Conservation (phyloP, 441 rosid genomes). For the Monsonia emarginata region DNA sequence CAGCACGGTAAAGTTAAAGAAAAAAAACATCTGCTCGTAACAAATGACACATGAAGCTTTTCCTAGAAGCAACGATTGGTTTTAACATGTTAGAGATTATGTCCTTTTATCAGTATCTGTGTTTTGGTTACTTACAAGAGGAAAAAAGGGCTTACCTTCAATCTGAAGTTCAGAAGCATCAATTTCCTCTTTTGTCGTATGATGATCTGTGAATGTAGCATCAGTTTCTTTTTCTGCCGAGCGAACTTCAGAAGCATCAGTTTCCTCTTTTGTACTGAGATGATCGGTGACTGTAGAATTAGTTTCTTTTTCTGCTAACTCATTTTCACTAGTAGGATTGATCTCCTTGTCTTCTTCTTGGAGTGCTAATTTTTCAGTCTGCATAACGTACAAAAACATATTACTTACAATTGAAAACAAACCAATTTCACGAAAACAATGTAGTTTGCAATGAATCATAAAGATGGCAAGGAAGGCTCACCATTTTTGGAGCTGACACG, state of each 20-base stretch:
- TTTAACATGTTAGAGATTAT: no score
- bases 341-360: slow-evolving; percentile 30
- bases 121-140: background rate
- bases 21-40: background rate
- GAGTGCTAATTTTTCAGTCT: slow-evolving; percentile 33
- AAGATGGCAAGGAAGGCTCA: no score
- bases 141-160: slow-evolving; percentile 37
- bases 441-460: no score
- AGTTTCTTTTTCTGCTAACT: slow-evolving; percentile 16
- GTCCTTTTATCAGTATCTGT: background rate
- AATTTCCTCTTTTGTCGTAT: slow-evolving; percentile 24
- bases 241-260: slow-evolving; percentile 21
- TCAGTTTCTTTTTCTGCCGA: slow-evolving; percentile 15
- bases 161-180: slow-evolving; percentile 25
- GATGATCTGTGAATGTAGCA: slow-evolving; percentile 19
- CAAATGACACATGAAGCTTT: background rate
- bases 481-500: slow-evolving; percentile 19
- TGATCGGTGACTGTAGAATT: slow-evolving; percentile 12
- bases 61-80: no score
- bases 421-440: background rate
- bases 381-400: slow-evolving; percentile 13
- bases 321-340: slow-evolving; percentile 15
- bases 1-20: background rate
- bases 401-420: slow-evolving; percentile 5
- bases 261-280: slow-evolving; percentile 21